These are phyloP conservation scores for Yarrowia bubula DNA, from an alignment of 805 yeast species.

Conservation along the genomic window DNA sequence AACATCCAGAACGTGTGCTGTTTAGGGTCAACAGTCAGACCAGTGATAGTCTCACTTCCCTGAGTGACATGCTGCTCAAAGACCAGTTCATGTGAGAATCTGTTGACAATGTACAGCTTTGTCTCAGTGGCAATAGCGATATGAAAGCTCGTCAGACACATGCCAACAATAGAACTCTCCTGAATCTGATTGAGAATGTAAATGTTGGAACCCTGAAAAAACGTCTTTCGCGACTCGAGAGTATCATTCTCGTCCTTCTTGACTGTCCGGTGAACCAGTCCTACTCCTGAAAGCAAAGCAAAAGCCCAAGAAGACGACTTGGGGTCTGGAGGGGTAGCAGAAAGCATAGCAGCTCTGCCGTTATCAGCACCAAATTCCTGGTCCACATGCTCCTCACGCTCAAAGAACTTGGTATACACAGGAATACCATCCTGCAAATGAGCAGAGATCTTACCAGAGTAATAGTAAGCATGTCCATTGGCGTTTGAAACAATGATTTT, in stretches of 20 bases:
- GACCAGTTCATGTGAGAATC: slow-evolving; percentile 50
- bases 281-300: slow-evolving; percentile 51
- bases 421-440: slow-evolving; percentile 36
- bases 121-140: slow-evolving; percentile 48
- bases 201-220: slow-evolving; percentile 16
- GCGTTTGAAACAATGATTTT: slow-evolving; percentile 31
- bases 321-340: slow-evolving; percentile 18
- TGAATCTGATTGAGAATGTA: slow-evolving; percentile 17
- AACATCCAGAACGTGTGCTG: slow-evolving; percentile 73
- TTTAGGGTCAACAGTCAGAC: slow-evolving; percentile 50
- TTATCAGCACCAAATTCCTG: slow-evolving; percentile 11
- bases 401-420: slow-evolving; percentile 36
- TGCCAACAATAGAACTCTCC: slow-evolving; percentile 40
- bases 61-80: slow-evolving; percentile 45
- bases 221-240: slow-evolving; percentile 3
- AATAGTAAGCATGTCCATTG: slow-evolving; percentile 33
- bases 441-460: slow-evolving; percentile 33
- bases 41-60: slow-evolving; percentile 44
- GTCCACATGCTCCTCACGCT: slow-evolving; percentile 30
- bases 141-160: slow-evolving; percentile 55
- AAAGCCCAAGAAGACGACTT: slow-evolving; percentile 34
- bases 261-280: slow-evolving; percentile 45
- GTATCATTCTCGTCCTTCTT: slow-evolving; percentile 17
- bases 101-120: slow-evolving; percentile 48
- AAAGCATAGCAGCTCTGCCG: background rate